phyloP scores from a whole-genome alignment of 192 early-diverging fungal species.

The Lobosporangium transversale region DNA sequence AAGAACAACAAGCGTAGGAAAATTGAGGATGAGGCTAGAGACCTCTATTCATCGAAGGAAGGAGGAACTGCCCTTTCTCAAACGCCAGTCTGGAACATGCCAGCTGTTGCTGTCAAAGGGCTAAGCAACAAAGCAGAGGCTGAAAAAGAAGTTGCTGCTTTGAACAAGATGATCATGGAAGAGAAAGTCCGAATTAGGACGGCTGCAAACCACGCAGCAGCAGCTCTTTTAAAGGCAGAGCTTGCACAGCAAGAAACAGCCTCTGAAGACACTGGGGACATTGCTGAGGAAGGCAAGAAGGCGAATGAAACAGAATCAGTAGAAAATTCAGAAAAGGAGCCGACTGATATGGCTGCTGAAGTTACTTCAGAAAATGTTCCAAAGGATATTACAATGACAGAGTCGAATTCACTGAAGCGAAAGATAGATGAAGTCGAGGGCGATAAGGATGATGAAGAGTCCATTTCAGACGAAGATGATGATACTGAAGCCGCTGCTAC shows the following conservation, averaged over 20 bases:
- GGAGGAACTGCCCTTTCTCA: slow-evolving; percentile 41
- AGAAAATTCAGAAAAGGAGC: neutral
- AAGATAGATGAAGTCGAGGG: slow-evolving; percentile 48
- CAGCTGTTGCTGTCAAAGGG: slow-evolving; percentile 42
- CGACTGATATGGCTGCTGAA: neutral
- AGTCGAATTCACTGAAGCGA: slow-evolving; percentile 35
- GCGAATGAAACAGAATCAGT: slow-evolving; percentile 7
- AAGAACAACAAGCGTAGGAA: slow-evolving; percentile 56
- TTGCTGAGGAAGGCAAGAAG: slow-evolving; percentile 60
- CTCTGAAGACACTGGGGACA: slow-evolving; percentile 15
- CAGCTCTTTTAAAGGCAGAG: slow-evolving; percentile 71
- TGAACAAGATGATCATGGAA: slow-evolving; percentile 51
- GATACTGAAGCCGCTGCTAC: slow-evolving; percentile 52
- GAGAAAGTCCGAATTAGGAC: slow-evolving; percentile 45
- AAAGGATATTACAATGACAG: slow-evolving; percentile 18
- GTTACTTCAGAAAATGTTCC: neutral
- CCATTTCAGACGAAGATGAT: slow-evolving; percentile 51
- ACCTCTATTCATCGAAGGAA: slow-evolving; percentile 29
- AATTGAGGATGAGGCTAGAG: slow-evolving; percentile 40
- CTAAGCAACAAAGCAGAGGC: slow-evolving; percentile 43
- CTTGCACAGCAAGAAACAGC: slow-evolving; percentile 49
- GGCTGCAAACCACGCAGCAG: slow-evolving; percentile 59
- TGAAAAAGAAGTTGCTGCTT: slow-evolving; percentile 42
- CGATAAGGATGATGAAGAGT: slow-evolving; percentile 36
- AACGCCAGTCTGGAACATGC: slow-evolving; percentile 24